phyloP scores from a whole-genome alignment of 2,329 filamentous ascomycete genomes.

The Xylaria sp. region DNA sequence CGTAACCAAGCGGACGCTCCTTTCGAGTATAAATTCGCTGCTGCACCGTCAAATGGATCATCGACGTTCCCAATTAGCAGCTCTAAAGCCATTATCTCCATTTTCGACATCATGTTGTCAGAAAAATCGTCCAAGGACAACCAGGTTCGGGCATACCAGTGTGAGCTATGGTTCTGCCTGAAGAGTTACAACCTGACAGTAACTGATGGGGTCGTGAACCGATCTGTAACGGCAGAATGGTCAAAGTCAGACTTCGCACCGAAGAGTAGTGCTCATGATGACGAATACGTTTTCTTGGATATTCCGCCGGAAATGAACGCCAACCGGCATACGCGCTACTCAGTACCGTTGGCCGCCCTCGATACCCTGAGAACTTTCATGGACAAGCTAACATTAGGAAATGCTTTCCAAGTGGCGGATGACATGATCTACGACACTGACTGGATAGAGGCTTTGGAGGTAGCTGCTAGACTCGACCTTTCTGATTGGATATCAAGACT shows the following conservation, averaged over 20 bases:
- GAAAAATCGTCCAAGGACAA: slow-evolving; percentile 42
- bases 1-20: slow-evolving; percentile 37
- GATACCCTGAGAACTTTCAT: slow-evolving; percentile 50
- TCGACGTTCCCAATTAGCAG: slow-evolving; percentile 33
- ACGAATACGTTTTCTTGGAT: slow-evolving; percentile 51
- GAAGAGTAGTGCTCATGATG: slow-evolving; percentile 43
- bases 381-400: slow-evolving; percentile 49
- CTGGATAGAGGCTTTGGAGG: slow-evolving; percentile 54
- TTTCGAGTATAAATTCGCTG: slow-evolving; percentile 48
- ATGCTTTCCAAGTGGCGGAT: slow-evolving; percentile 46
- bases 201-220: slow-evolving; percentile 46
- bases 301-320: slow-evolving; percentile 48
- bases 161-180: slow-evolving; percentile 54
- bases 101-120: slow-evolving; percentile 52
- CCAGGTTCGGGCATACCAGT: slow-evolving; percentile 47
- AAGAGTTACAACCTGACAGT: slow-evolving; percentile 49
- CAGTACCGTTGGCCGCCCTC: slow-evolving; percentile 50
- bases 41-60: slow-evolving; percentile 45
- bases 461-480: slow-evolving; percentile 47
- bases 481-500: slow-evolving; percentile 51
- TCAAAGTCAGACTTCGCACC: slow-evolving; percentile 47
- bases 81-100: slow-evolving; percentile 49
- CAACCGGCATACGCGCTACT: slow-evolving; percentile 45
- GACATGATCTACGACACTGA: slow-evolving; percentile 52
- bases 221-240: slow-evolving; percentile 46